A percentile compares a stretch with the other conserved stretches of the same genome.
Conservation (phyloP, 768 basidiomycete genomes). For the Dentipellis sp. region DNA sequence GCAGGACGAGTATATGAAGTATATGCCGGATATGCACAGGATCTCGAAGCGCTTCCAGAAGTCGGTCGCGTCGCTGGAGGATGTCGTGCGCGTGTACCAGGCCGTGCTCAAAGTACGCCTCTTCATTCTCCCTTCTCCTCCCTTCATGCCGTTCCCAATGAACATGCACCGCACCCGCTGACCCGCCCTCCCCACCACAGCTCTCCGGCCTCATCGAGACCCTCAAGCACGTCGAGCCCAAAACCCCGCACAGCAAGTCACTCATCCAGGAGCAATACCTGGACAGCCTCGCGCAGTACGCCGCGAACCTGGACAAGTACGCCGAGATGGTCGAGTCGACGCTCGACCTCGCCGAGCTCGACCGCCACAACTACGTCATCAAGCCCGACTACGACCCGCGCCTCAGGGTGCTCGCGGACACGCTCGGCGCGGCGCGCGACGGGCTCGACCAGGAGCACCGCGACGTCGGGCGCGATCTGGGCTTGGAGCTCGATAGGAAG, state of each 20-base stretch:
- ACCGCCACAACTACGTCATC: constrained; percentile 82
- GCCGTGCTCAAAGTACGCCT: constrained; percentile 67
- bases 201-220: constrained; percentile 65
- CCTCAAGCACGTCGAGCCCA: constrained; percentile 41
- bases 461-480: constrained; percentile 57
- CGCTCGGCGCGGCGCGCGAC: constrained; percentile 65
- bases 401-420: constrained; percentile 57
- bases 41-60: constrained; percentile 89
- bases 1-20: constrained; percentile 79
- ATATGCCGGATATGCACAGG: constrained; percentile 91
- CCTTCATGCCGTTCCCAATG: too few relatives aligned
- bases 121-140: too few relatives aligned
- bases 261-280: constrained; percentile 68
- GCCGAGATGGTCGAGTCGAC: constrained; percentile 94
- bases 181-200: constrained; percentile 25
- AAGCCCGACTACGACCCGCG: constrained; percentile 83
- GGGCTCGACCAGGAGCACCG: constrained; percentile 77
- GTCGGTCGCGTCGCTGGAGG: constrained; percentile 75
- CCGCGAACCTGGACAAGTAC: constrained; percentile 62
- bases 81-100: constrained; percentile 94
- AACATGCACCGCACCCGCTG: not conserved
- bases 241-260: constrained; percentile 34
- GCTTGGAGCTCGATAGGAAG: constrained; percentile 87
- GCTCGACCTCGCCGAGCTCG: constrained; percentile 80
- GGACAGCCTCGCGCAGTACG: constrained; percentile 50